These are phyloP conservation scores for Mortierella sp. DNA, from an alignment of 371 early-diverging fungal genomes.

Conservation along the genomic window DNA sequence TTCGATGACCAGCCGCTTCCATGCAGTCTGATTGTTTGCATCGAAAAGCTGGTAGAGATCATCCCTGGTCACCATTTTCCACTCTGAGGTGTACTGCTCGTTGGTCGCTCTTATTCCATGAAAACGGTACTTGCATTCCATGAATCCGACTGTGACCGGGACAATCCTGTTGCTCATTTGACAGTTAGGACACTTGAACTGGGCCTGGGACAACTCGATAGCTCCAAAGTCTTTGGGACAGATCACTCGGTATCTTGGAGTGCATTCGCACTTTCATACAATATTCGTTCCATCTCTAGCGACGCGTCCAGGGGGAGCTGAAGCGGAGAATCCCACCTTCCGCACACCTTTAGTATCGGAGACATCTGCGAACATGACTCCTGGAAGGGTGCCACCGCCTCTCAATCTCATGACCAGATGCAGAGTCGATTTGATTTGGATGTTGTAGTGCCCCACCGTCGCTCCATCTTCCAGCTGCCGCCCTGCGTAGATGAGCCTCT, in stretches of 20 bases:
- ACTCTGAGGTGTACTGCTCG: slow-evolving; percentile 1
- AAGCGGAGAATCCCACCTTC: background rate
- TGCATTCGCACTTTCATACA: slow-evolving; percentile 2
- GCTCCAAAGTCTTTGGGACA: background rate
- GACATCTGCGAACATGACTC: slow-evolving; percentile 6
- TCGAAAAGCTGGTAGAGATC: slow-evolving; percentile 6
- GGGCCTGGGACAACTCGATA: background rate
- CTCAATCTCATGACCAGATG: slow-evolving; percentile 97
- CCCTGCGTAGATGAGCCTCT: slow-evolving; percentile 90
- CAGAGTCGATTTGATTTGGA: slow-evolving; percentile 95
- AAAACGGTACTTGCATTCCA: slow-evolving; percentile 5
- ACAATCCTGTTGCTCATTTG: background rate
- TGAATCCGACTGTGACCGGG: slow-evolving; percentile 10
- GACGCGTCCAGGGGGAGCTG: slow-evolving; percentile 1
- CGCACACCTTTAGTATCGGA: background rate
- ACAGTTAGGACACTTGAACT: slow-evolving; percentile 10
- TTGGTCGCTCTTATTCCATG: background rate
- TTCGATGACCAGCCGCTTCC: slow-evolving; percentile 6
- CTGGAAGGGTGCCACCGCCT: slow-evolving; percentile 66
- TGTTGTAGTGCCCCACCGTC: slow-evolving; percentile 84
- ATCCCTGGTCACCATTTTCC: background rate
- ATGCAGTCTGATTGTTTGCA: background rate
- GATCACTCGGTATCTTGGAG: slow-evolving; percentile 1
- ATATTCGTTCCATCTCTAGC: slow-evolving; percentile 2
- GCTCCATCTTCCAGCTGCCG: slow-evolving; percentile 99